These are phyloP conservation scores for Aspergillus proliferans DNA, from an alignment of 2,329 filamentous ascomycete species.

Conservation along the genomic window DNA sequence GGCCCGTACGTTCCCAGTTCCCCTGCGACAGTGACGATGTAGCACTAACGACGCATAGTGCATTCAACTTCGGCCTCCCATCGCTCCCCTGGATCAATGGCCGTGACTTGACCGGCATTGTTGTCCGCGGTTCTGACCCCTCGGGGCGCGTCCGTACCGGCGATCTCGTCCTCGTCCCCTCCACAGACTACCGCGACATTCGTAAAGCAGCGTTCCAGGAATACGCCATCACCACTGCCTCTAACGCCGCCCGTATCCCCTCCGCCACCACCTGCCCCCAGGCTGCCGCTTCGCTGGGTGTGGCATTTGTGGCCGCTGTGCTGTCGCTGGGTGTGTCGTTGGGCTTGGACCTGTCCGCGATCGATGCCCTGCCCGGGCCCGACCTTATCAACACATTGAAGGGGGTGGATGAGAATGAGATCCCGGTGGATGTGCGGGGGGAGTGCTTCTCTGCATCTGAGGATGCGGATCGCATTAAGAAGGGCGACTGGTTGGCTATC, in stretches of 20 bases:
- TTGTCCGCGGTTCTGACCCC: conserved; percentile 45
- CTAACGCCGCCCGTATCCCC: conserved; percentile 60
- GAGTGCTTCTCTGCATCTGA: conserved; percentile 57
- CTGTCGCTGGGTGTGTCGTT: conserved; percentile 64
- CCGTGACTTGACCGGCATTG: conserved; percentile 61
- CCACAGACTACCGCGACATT: conserved; percentile 67
- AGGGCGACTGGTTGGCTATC: conserved; percentile 64
- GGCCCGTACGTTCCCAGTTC: conserved; percentile 50
- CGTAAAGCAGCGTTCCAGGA: conserved; percentile 68
- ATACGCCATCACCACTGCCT: conserved; percentile 59
- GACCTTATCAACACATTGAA: conserved; percentile 52
- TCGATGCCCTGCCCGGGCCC: conserved; percentile 46
- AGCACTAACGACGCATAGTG: conserved; percentile 37
- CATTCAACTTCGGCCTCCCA: conserved; percentile 65
- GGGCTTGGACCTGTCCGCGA: conserved; percentile 55
- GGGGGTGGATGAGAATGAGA: conserved; percentile 37
- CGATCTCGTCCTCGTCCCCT: conserved; percentile 58
- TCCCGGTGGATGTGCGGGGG: conserved; percentile 56
- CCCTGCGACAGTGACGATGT: neutral
- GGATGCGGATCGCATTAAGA: conserved; percentile 47
- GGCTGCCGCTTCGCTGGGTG: conserved; percentile 59
- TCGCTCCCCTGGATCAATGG: conserved; percentile 63
- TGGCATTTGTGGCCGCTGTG: conserved; percentile 64
- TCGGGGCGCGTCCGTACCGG: conserved; percentile 49
- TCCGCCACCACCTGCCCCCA: conserved; percentile 46